These are phyloP conservation scores for Nemania abortiva DNA, from an alignment of 2,329 filamentous ascomycete species.

Conservation along the genomic window DNA sequence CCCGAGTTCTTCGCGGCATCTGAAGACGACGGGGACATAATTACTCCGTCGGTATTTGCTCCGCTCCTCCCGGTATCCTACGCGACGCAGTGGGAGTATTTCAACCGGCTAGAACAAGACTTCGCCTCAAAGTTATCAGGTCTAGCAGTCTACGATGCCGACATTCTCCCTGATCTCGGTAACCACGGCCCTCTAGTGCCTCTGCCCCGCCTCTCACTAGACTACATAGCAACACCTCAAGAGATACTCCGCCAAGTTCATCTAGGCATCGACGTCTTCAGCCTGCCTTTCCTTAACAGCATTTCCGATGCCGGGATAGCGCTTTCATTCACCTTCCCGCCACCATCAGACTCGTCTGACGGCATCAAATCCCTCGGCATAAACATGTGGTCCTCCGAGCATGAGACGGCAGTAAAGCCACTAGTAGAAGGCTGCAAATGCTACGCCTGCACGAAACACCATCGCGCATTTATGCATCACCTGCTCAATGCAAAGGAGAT, in stretches of 20 bases:
- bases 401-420: conserved; percentile 73
- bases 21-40: conserved; percentile 50
- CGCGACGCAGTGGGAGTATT: conserved; percentile 82
- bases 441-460: conserved; percentile 86
- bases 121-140: conserved; percentile 70
- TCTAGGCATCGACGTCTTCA: conserved; percentile 83
- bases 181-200: conserved; percentile 64
- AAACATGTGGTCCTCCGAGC: conserved; percentile 78
- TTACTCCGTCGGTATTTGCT: conserved; percentile 65
- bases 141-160: conserved; percentile 82
- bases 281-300: conserved; percentile 78
- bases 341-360: conserved; percentile 46
- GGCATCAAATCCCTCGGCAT: conserved; percentile 70
- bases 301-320: conserved; percentile 89
- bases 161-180: conserved; percentile 75
- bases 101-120: conserved; percentile 77
- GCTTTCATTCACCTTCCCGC: conserved; percentile 80
- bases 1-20: conserved; percentile 69
- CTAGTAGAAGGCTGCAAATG: conserved; percentile 76
- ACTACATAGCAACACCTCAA: conserved; percentile 72
- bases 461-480: conserved; percentile 89
- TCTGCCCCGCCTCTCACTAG: conserved; percentile 81
- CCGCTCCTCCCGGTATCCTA: conserved; percentile 81
- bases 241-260: conserved; percentile 80
- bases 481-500: conserved; percentile 92